phyloP scores from a whole-genome alignment of 257 asterid species.

The Capsicum chinense region DNA sequence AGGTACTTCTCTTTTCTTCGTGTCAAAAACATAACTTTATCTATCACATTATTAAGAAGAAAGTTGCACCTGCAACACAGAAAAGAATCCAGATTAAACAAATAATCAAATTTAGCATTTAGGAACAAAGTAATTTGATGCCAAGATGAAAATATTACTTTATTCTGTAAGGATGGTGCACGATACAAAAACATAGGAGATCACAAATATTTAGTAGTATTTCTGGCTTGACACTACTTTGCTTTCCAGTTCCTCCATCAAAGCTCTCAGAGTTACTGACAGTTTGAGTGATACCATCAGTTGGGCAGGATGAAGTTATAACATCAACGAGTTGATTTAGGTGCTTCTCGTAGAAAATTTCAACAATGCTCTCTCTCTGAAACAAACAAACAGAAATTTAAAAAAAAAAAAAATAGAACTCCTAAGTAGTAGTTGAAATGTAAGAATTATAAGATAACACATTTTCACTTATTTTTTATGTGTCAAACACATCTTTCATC shows the following conservation, averaged over 20 bases:
- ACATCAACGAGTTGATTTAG: slow-evolving; percentile 76
- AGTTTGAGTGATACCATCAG: slow-evolving; percentile 41
- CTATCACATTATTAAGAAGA: slow-evolving; percentile 83
- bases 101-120: slow-evolving; percentile 3
- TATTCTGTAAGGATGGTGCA: slow-evolving; percentile 92
- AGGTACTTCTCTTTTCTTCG: slow-evolving; percentile 89
- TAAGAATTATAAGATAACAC: not conserved
- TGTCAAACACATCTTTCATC: not conserved
- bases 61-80: slow-evolving; percentile 75
- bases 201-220: slow-evolving; percentile 86
- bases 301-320: slow-evolving; percentile 76
- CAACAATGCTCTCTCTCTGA: slow-evolving; percentile 86
- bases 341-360: slow-evolving; percentile 90
- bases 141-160: slow-evolving; percentile 58
- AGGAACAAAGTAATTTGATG: slow-evolving; percentile 22
- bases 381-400: slow-evolving; percentile 37
- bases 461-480: not conserved
- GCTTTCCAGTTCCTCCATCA: slow-evolving; percentile 52
- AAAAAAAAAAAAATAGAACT: not conserved
- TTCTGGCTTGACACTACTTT: slow-evolving; percentile 72
- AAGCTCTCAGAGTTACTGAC: slow-evolving; percentile 49
- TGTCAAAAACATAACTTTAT: slow-evolving; percentile 80
- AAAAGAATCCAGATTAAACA: slow-evolving; percentile 16
- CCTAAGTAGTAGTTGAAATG: not conserved
- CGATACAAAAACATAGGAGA: slow-evolving; percentile 87